A percentile compares a stretch with the other conserved stretches of the same genome.
phyloP scores from a whole-genome alignment of 2,329 filamentous ascomycete genomes.

The Arthrobotrys entomopaga region DNA sequence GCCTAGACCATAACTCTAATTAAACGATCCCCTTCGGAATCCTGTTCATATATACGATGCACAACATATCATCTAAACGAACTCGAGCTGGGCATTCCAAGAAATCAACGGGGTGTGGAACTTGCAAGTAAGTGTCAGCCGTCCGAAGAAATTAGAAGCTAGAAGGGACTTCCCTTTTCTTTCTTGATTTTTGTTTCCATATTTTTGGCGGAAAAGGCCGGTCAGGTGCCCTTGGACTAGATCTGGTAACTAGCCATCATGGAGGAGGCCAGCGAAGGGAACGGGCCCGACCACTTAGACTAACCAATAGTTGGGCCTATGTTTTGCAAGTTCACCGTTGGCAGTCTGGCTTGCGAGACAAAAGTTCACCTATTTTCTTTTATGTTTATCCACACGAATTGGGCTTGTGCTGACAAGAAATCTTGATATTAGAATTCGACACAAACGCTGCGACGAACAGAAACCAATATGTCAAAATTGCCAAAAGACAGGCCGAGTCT shows the following conservation, averaged over 20 bases:
- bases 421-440: not conserved
- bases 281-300: no score
- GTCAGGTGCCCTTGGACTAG: no score
- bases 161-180: not conserved
- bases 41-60: not conserved
- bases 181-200: not conserved
- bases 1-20: no score
- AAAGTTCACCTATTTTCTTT: no score
- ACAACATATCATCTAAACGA: not conserved
- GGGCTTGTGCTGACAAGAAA: no score
- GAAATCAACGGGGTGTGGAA: not conserved
- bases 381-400: no score
- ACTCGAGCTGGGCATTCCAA: not conserved
- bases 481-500: not conserved
- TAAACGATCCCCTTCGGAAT: no score
- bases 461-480: slow-evolving; percentile 3
- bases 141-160: not conserved
- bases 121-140: slow-evolving; percentile 5
- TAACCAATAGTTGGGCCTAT: not conserved
- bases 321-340: no score
- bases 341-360: no score
- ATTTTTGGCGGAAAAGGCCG: no score
- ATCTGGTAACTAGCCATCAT: no score
- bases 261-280: not conserved
- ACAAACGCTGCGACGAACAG: slow-evolving; percentile 2